A percentile compares a stretch with the other conserved stretches of the same genome.
These are phyloP conservation scores for Bipolaris bicolor DNA, from an alignment of 2,329 filamentous ascomycete genomes.

Conservation along the genomic window DNA sequence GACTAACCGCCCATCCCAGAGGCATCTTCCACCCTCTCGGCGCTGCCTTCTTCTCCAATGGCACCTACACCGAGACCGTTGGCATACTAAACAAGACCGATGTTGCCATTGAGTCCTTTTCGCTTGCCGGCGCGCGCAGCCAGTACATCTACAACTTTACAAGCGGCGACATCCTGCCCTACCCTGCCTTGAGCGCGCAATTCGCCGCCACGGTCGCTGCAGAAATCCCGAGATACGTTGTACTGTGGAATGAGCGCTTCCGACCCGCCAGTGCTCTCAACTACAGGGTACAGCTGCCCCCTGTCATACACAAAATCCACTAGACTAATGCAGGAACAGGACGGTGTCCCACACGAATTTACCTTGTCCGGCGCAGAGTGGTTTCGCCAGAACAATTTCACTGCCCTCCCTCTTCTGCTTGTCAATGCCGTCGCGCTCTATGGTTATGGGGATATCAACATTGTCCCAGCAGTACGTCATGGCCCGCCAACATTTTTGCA, in stretches of 20 bases:
- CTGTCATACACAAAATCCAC: constrained; percentile 11
- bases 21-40: constrained; percentile 49
- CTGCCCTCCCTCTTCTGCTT: constrained; percentile 41
- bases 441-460: constrained; percentile 48
- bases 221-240: constrained; percentile 45
- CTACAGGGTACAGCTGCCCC: constrained; percentile 41
- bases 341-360: constrained; percentile 45
- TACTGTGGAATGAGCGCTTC: constrained; percentile 43
- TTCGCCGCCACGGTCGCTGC: constrained; percentile 34
- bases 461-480: constrained; percentile 47
- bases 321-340: constrained; percentile 35
- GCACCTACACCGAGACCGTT: constrained; percentile 43
- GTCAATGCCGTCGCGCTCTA: constrained; percentile 47
- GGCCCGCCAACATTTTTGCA: constrained; percentile 22
- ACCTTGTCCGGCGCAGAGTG: constrained; percentile 45
- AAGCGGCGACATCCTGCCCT: constrained; percentile 32
- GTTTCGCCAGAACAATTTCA: constrained; percentile 47
- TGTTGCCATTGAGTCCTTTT: constrained; percentile 41
- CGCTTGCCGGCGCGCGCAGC: constrained; percentile 40
- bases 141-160: constrained; percentile 46
- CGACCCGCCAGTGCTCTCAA: constrained; percentile 39
- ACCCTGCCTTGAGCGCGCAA: constrained; percentile 28
- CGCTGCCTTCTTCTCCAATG: constrained; percentile 50
- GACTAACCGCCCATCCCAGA: constrained; percentile 45
- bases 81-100: constrained; percentile 44